Evolutionary conservation across 495 filamentous ascomycete species (phyloP).

Genomic region (Melanomma pulvis-pyrius): DNA sequence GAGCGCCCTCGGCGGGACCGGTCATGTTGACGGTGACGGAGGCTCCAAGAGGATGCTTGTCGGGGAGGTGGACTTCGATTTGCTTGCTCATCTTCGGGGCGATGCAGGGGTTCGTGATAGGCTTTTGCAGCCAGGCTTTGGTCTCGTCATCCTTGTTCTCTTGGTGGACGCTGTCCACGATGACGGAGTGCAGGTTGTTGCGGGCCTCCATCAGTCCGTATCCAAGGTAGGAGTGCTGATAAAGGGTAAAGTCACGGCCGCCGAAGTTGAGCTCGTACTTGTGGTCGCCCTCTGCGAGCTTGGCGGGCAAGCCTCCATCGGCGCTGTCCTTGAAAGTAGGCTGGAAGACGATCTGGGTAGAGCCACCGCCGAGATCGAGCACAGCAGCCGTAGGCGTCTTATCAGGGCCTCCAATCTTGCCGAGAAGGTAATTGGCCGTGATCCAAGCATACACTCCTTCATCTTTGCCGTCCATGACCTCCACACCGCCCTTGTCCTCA

Average conservation of each 20-base stretch:
- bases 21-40: constrained; percentile 76
- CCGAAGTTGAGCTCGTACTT: constrained; percentile 93
- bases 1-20: constrained; percentile 69
- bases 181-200: constrained; percentile 73
- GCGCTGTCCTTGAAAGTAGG: constrained; percentile 79
- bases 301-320: constrained; percentile 83
- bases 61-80: constrained; percentile 67
- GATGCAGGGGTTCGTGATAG: constrained; percentile 88
- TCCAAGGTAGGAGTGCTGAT: constrained; percentile 97
- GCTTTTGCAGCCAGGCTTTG: constrained; percentile 60
- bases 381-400: constrained; percentile 88
- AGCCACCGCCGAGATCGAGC: constrained; percentile 94
- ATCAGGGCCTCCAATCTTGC: constrained; percentile 93
- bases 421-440: constrained; percentile 95
- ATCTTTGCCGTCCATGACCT: constrained; percentile 94
- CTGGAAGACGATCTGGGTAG: constrained; percentile 97
- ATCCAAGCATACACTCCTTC: constrained; percentile 99
- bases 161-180: constrained; percentile 65
- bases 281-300: constrained; percentile 86
- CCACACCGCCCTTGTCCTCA: constrained; percentile 78
- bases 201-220: constrained; percentile 96
- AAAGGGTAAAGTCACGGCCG: constrained; percentile 87
- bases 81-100: constrained; percentile 71
- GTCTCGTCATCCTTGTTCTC: constrained; percentile 50
- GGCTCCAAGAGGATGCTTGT: constrained; percentile 62